A percentile compares a stretch with the other conserved stretches of the same genome.
Evolutionary conservation across 148 eudicot genomes (phyloP).

Genomic region (Vaccinium vitisidaea): DNA sequence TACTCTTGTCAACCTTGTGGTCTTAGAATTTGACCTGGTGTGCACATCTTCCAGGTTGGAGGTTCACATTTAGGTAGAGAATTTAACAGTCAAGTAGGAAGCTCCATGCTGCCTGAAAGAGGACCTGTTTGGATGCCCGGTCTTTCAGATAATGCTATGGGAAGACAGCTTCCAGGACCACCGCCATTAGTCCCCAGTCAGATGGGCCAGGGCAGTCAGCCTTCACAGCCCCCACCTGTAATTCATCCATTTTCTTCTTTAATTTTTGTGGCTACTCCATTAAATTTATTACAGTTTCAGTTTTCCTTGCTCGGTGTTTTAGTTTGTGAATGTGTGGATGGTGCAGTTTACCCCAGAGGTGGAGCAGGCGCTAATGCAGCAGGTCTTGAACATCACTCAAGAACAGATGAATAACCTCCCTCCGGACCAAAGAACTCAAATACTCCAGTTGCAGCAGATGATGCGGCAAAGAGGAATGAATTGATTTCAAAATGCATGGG

Average conservation of each 20-base stretch:
- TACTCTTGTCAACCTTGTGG: not conserved
- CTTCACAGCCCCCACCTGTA: constrained; percentile 62
- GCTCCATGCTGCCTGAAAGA: constrained; percentile 57
- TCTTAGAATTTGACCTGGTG: not conserved
- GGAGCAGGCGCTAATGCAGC: constrained; percentile 79
- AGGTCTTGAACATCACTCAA: constrained; percentile 84
- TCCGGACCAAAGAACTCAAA: constrained; percentile 81
- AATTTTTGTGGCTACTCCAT: no score
- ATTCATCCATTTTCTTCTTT: constrained; percentile 7
- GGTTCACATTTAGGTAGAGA: constrained; percentile 56
- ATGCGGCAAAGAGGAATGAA: constrained; percentile 34
- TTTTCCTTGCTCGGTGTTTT: not conserved
- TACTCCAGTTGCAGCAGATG: constrained; percentile 87
- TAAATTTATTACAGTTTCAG: not conserved
- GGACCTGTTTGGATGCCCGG: constrained; percentile 65
- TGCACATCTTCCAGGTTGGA: constrained; percentile 45
- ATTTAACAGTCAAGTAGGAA: constrained; percentile 52
- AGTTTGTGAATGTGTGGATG: not conserved
- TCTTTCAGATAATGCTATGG: constrained; percentile 39
- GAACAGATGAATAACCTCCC: constrained; percentile 81
- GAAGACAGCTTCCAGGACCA: constrained; percentile 48
- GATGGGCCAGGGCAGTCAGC: constrained; percentile 60
- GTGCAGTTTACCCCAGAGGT: constrained; percentile 71
- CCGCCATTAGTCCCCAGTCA: constrained; percentile 41
- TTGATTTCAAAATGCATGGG: not conserved